These are phyloP conservation scores for Bromus sterilis DNA, from an alignment of 176 grass and related monocot genomes.

Conservation along the genomic window DNA sequence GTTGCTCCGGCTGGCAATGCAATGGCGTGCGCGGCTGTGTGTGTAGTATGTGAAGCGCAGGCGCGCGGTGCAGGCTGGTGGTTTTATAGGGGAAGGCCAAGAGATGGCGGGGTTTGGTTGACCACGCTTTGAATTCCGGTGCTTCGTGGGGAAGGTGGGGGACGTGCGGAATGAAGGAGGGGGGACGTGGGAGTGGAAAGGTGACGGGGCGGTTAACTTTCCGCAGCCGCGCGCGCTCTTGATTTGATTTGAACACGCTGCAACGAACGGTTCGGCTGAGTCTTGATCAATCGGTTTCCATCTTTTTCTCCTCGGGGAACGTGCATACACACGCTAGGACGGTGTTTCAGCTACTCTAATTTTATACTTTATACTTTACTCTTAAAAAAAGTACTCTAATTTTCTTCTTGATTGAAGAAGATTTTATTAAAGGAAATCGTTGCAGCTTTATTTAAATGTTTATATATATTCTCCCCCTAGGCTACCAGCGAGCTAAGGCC, in stretches of 20 bases:
- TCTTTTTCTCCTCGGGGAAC: neutral
- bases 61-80: neutral
- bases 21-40: neutral
- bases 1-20: neutral
- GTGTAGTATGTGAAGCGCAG: neutral
- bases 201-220: neutral
- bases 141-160: slow-evolving; percentile 4
- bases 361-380: too few species aligned
- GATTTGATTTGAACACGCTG: neutral
- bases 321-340: too few species aligned
- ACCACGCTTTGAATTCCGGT: neutral
- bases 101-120: neutral
- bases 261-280: neutral
- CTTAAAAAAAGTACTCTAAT: too few species aligned
- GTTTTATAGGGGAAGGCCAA: neutral
- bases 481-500: too few species aligned
- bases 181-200: neutral
- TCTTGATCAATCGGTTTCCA: neutral
- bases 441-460: too few species aligned
- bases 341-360: too few species aligned
- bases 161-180: neutral
- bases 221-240: neutral
- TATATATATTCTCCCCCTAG: too few species aligned
- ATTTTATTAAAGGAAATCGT: too few species aligned
- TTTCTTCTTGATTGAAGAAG: too few species aligned